Percentiles rank a stretch among this genome's conserved stretches.
Evolutionary conservation across 257 asterid species (phyloP).

Genomic region (Echites panduratus): DNA sequence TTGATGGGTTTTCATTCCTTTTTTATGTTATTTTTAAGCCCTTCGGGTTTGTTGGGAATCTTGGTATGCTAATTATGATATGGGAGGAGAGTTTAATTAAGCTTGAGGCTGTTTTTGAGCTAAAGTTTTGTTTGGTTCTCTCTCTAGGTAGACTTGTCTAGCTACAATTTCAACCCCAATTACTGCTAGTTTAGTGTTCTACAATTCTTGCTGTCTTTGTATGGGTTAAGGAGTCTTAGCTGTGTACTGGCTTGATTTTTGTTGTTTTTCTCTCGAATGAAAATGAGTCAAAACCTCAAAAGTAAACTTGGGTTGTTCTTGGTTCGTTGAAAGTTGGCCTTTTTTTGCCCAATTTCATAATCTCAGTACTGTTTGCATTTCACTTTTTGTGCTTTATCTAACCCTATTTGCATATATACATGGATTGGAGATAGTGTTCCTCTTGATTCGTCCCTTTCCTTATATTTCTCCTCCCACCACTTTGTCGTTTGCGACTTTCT

Average conservation of each 20-base stretch:
- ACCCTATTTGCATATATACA: constrained; percentile 9
- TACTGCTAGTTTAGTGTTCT: background rate
- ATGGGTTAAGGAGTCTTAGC: background rate
- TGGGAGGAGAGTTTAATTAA: background rate
- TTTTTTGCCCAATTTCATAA: background rate
- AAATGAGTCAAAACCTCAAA: background rate
- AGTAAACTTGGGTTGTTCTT: constrained; percentile 1
- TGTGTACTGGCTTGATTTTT: background rate
- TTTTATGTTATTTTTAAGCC: background rate
- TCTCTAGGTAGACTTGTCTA: background rate
- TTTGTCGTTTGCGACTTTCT: background rate
- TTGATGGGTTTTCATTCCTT: background rate
- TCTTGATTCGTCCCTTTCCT: constrained; percentile 8
- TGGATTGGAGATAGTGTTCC: constrained; percentile 8
- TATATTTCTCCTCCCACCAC: background rate
- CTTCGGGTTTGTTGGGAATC: background rate
- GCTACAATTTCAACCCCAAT: constrained; percentile 13
- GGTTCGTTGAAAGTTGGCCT: background rate
- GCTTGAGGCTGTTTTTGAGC: background rate
- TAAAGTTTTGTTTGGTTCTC: constrained; percentile 6
- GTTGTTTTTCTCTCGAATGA: constrained; percentile 3
- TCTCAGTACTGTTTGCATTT: background rate
- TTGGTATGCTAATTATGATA: background rate
- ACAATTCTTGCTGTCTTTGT: background rate
- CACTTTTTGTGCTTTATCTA: background rate